These are phyloP conservation scores for Hypoxylon sp. DNA, from an alignment of 2,329 filamentous ascomycete genomes.

Conservation along the genomic window DNA sequence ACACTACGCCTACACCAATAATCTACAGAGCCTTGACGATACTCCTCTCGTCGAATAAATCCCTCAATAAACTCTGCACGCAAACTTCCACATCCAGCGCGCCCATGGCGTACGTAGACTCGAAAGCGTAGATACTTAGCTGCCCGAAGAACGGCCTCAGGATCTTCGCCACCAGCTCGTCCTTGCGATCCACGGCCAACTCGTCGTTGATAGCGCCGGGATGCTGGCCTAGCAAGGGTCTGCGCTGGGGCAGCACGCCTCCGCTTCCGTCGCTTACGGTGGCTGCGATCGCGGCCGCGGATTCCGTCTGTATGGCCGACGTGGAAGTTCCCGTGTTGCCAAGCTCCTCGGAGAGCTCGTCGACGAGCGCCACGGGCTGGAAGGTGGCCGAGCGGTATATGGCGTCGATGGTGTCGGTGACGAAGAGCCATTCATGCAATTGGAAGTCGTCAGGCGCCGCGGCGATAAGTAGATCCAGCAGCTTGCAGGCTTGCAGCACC, in stretches of 20 bases:
- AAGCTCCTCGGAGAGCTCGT: constrained; percentile 83
- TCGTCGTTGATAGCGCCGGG: constrained; percentile 64
- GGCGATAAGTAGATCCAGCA: constrained; percentile 87
- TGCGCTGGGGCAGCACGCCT: constrained; percentile 47
- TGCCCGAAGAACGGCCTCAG: constrained; percentile 89
- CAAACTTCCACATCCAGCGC: constrained; percentile 71
- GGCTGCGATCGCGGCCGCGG: constrained; percentile 43
- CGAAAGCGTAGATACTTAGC: constrained; percentile 91
- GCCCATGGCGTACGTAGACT: constrained; percentile 89
- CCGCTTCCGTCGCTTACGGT: constrained; percentile 6
- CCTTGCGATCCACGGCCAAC: constrained; percentile 65
- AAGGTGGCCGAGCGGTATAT: constrained; percentile 81
- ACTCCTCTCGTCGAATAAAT: constrained; percentile 81
- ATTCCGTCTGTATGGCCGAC: constrained; percentile 49
- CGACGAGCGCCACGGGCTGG: constrained; percentile 78
- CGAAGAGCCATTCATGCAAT: constrained; percentile 96
- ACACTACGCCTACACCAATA: constrained; percentile 21
- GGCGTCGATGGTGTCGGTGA: constrained; percentile 95
- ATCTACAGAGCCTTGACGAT: constrained; percentile 66
- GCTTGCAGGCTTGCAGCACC: constrained; percentile 90
- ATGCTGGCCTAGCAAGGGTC: constrained; percentile 60
- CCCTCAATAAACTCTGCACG: constrained; percentile 69
- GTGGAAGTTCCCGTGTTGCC: constrained; percentile 52
- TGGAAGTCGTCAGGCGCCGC: constrained; percentile 95
- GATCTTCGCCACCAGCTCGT: constrained; percentile 78